Conservation (phyloP, 176 grass and related monocot species). For the Paspalum notatum region DNA sequence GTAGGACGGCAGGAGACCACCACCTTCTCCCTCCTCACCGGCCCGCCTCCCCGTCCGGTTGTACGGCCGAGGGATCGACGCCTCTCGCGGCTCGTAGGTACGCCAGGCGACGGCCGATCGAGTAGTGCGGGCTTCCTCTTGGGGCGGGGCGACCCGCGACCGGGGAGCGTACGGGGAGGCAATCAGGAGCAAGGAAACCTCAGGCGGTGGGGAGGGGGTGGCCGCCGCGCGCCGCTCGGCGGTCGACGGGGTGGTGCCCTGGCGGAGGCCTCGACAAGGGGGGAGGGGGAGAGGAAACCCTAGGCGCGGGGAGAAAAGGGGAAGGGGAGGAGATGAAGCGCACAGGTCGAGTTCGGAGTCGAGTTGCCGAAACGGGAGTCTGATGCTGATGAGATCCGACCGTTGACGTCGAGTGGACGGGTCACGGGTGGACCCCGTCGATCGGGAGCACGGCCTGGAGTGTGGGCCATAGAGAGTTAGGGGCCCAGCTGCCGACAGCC, state of each 20-base stretch:
- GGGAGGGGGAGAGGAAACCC: conserved; percentile 16
- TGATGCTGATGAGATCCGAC: neutral
- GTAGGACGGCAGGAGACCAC: neutral
- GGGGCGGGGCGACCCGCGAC: neutral
- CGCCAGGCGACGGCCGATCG: neutral
- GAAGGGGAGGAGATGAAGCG: neutral
- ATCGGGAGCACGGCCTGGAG: neutral
- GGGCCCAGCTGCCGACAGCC: conserved; percentile 5
- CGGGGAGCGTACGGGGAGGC: neutral
- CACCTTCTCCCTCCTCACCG: neutral
- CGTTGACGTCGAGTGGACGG: neutral
- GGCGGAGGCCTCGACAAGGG: neutral
- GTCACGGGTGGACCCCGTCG: too few relatives aligned
- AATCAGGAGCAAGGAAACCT: neutral
- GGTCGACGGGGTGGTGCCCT: neutral
- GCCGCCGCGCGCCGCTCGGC: neutral
- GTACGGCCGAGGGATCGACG: neutral
- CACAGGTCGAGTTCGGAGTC: neutral
- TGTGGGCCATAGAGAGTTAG: neutral
- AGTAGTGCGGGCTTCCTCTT: neutral
- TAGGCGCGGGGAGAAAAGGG: neutral
- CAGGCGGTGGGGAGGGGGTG: neutral
- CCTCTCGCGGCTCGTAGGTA: neutral
- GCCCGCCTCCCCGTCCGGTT: neutral
- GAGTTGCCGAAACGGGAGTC: neutral